A percentile compares a stretch with the other conserved stretches of the same genome.
Conservation (phyloP, 768 basidiomycete species). For the Holtermanniella nyarrowii region DNA sequence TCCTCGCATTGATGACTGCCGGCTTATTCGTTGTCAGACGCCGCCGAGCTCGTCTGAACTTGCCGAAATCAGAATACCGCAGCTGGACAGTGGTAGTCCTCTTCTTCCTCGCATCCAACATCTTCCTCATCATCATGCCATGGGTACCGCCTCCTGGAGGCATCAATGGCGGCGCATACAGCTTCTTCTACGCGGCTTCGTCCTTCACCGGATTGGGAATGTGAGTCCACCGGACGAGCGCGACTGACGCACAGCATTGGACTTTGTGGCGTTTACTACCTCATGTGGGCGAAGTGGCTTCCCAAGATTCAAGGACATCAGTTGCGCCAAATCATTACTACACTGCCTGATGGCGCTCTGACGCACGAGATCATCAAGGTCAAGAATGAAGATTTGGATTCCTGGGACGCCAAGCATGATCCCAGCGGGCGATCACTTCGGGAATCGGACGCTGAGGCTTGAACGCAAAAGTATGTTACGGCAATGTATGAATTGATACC, state of each 20-base stretch:
- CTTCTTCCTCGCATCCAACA: constrained; percentile 22
- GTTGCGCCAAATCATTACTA: constrained; percentile 40
- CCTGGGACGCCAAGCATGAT: constrained; percentile 15
- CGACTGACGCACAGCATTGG: constrained; percentile 4
- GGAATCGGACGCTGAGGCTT: not conserved
- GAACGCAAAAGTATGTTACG: too few relatives aligned
- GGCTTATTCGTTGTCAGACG: constrained; percentile 39
- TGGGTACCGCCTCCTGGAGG: constrained; percentile 35
- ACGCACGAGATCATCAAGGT: constrained; percentile 11
- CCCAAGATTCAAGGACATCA: constrained; percentile 46
- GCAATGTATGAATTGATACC: too few relatives aligned
- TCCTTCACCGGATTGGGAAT: constrained; percentile 17
- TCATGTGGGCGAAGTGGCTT: constrained; percentile 46
- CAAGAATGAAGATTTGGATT: constrained; percentile 11
- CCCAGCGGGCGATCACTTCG: constrained; percentile 1
- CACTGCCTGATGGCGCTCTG: constrained; percentile 16
- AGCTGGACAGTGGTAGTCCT: constrained; percentile 17
- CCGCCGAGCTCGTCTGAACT: constrained; percentile 27
- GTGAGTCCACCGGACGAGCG: constrained; percentile 5
- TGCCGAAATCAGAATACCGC: constrained; percentile 22
- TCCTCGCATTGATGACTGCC: constrained; percentile 28
- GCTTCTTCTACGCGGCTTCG: constrained; percentile 18
- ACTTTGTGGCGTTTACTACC: constrained; percentile 34
- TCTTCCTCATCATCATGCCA: constrained; percentile 41
- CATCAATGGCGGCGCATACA: constrained; percentile 35